Conservation (phyloP, 495 filamentous ascomycete genomes). For the Daldinia concentrica region DNA sequence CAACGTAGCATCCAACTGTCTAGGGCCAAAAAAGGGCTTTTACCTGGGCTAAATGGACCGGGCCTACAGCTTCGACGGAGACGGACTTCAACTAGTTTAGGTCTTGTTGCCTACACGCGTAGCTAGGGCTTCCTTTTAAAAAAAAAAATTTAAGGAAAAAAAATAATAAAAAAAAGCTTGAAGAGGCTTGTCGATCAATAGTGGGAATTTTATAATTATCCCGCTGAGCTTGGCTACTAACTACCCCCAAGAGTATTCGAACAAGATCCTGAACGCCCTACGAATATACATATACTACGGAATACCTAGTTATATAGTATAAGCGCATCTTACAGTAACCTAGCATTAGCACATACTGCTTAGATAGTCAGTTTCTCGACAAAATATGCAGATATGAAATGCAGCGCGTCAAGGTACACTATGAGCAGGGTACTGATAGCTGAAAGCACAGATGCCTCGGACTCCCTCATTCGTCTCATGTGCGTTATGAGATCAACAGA, state of each 20-base stretch:
- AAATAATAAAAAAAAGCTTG: slow-evolving; percentile 25
- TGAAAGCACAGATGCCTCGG: slow-evolving; percentile 18
- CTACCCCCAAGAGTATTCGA: slow-evolving; percentile 9
- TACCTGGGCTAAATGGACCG: slow-evolving; percentile 40
- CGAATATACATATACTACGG: slow-evolving; percentile 6
- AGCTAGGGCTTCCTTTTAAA: slow-evolving; percentile 3
- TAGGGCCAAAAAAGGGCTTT: slow-evolving; percentile 32
- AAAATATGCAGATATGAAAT: slow-evolving; percentile 20
- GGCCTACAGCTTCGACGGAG: slow-evolving; percentile 33
- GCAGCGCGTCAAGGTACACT: slow-evolving; percentile 8
- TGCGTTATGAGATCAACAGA: slow-evolving; percentile 43
- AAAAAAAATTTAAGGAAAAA: not conserved
- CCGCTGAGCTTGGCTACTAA: slow-evolving; percentile 18
- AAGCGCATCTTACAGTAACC: slow-evolving; percentile 18
- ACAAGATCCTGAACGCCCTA: slow-evolving; percentile 1
- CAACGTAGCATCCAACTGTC: slow-evolving; percentile 38
- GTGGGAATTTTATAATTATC: slow-evolving; percentile 28
- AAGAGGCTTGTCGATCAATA: slow-evolving; percentile 36
- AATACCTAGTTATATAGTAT: slow-evolving; percentile 23
- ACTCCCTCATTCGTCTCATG: slow-evolving; percentile 35
- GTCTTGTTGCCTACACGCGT: slow-evolving; percentile 15
- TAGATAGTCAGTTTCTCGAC: slow-evolving; percentile 15
- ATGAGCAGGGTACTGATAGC: slow-evolving; percentile 5
- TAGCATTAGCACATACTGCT: slow-evolving; percentile 8
- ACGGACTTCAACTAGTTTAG: slow-evolving; percentile 23